These are phyloP conservation scores for Sphaerosporella brunnea DNA, from an alignment of 495 filamentous ascomycete species.

Conservation along the genomic window DNA sequence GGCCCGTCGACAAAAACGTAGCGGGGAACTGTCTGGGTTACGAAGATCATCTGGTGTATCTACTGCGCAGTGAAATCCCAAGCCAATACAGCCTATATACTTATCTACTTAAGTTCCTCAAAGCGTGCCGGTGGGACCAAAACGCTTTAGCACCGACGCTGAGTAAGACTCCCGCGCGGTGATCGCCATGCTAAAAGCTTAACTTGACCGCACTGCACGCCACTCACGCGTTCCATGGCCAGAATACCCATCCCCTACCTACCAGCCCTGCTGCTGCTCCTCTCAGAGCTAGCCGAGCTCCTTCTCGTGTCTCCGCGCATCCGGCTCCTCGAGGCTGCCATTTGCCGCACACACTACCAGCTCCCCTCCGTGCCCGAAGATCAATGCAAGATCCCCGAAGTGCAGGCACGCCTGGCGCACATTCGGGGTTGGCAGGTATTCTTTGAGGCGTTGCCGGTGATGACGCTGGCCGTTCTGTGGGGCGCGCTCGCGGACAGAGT, in stretches of 20 bases:
- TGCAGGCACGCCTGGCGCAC: conserved; percentile 8
- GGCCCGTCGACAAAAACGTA: too few relatives aligned
- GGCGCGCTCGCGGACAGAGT: conserved; percentile 7
- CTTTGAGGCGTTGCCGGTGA: conserved; percentile 4
- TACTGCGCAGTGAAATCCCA: too few relatives aligned
- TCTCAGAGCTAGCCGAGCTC: conserved; percentile 5
- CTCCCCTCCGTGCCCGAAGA: neutral
- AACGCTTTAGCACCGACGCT: too few relatives aligned
- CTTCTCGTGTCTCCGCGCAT: conserved; percentile 6
- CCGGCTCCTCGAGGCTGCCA: conserved; percentile 5
- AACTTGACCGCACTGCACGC: too few relatives aligned
- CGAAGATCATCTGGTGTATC: too few relatives aligned
- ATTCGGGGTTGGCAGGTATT: conserved; percentile 9
- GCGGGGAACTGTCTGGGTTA: too few relatives aligned
- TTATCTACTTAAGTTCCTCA: too few relatives aligned
- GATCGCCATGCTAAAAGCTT: too few relatives aligned
- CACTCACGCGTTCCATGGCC: too few relatives aligned
- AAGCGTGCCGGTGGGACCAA: too few relatives aligned
- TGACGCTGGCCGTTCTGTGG: conserved; percentile 7
- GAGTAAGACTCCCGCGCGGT: too few relatives aligned
- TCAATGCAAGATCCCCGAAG: neutral
- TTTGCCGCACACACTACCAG: conserved; percentile 9
- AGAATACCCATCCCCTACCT: conserved; percentile 3
- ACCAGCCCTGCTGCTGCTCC: conserved; percentile 5
- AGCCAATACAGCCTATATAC: too few relatives aligned